These are phyloP conservation scores for Tricladium varicosporioides DNA, from an alignment of 2,329 filamentous ascomycete genomes.

Conservation along the genomic window DNA sequence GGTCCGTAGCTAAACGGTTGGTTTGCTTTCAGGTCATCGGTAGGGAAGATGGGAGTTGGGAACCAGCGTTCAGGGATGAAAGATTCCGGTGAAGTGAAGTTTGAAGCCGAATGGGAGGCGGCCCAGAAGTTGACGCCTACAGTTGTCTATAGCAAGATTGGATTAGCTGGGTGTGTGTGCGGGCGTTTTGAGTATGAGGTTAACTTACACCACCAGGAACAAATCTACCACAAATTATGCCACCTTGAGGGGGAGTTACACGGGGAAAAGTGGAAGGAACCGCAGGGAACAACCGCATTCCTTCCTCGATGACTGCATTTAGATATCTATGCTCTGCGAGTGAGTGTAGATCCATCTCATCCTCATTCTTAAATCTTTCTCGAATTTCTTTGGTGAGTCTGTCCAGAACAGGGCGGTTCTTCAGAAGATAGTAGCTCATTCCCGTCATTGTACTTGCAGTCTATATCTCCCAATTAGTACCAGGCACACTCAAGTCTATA, in stretches of 20 bases:
- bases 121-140: background rate
- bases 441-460: constrained; percentile 27
- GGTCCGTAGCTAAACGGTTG: constrained; percentile 13
- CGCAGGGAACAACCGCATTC: constrained; percentile 8
- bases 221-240: background rate
- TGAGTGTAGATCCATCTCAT: background rate
- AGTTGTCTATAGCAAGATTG: too few species aligned
- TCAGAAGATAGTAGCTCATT: constrained; percentile 49
- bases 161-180: too few species aligned
- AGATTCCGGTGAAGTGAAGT: constrained; percentile 13
- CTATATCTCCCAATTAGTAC: too few species aligned
- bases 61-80: constrained; percentile 34
- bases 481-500: too few species aligned
- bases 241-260: background rate
- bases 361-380: constrained; percentile 34
- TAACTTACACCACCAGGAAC: constrained; percentile 9
- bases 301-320: constrained; percentile 6
- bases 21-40: background rate
- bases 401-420: constrained; percentile 34
- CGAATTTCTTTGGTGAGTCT: constrained; percentile 43
- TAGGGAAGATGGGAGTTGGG: constrained; percentile 12
- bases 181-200: too few species aligned
- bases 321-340: constrained; percentile 1
- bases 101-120: background rate
- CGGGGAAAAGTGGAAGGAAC: background rate